Conservation (phyloP, 768 basidiomycete species). For the Agrocybe praecox region DNA sequence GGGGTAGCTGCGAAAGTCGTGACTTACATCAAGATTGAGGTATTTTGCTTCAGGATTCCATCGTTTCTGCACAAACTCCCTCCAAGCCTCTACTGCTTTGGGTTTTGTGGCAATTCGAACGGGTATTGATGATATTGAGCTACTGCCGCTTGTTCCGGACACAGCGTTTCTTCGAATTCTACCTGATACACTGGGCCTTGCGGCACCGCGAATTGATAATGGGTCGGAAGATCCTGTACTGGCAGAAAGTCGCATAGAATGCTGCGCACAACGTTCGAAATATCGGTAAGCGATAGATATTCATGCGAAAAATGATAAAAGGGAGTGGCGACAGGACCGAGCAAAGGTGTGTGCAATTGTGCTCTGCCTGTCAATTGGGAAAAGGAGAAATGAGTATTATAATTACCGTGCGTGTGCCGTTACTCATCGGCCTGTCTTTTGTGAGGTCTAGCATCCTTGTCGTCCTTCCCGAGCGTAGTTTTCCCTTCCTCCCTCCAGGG, state of each 20-base stretch:
- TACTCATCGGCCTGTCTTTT: constrained; percentile 49
- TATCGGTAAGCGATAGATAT: constrained; percentile 37
- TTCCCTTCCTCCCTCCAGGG: constrained; percentile 77
- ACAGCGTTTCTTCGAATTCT: constrained; percentile 65
- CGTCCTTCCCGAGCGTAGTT: constrained; percentile 59
- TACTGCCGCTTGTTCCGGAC: constrained; percentile 11
- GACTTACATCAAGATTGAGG: constrained; percentile 81
- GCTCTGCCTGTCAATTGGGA: constrained; percentile 32
- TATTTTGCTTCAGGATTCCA: constrained; percentile 72
- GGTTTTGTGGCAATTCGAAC: constrained; percentile 20
- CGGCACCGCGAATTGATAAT: constrained; percentile 67
- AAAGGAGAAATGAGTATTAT: constrained; percentile 37
- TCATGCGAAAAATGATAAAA: constrained; percentile 34
- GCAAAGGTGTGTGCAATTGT: constrained; percentile 28
- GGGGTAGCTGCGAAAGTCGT: constrained; percentile 3
- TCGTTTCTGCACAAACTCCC: constrained; percentile 70
- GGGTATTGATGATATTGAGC: constrained; percentile 21
- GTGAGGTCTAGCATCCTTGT: constrained; percentile 59
- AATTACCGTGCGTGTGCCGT: constrained; percentile 69
- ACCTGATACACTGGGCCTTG: constrained; percentile 46
- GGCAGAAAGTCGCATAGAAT: constrained; percentile 29
- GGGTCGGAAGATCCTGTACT: constrained; percentile 49
- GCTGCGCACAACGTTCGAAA: constrained; percentile 36
- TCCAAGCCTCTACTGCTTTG: constrained; percentile 69
- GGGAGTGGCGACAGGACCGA: constrained; percentile 39